Base-by-base conservation (phyloP, 768 basidiomycete species). In the Pisolithus microcarpus region DNA sequence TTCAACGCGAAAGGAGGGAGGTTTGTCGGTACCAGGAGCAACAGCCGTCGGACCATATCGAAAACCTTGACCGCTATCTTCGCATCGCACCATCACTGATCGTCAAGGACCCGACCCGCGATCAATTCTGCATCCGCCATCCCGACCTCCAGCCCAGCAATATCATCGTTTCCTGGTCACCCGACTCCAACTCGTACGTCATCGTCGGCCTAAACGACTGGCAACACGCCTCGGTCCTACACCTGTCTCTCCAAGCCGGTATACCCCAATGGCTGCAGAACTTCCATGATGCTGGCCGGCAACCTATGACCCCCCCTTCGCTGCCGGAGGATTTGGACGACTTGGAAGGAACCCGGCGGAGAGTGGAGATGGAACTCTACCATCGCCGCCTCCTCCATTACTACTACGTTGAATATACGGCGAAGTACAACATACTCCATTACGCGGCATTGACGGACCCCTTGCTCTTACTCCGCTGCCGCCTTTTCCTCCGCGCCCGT, bases 201-300 rank as follows among this genome's bases (percentile, higher is more conserved):
- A 64, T 71, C 5, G 26, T 26, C 50, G 56, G 76, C 67, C 53
- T 78, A 65, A 16, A 77, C 49, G 77, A 78, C 72, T 79, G 76
- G 78, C 77, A 80, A 69, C 76, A 79, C 65, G 53, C 79, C 55
- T 66, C 76, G 4, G 74, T 80, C 68, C 70, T 79, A 28, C 77
- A 78, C 61, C 23, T 55, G 55, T 80, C 75, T 66, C 77, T 80
- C 68, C 71, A 69, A 52, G 68, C 74, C 34, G 67, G 72, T 55
- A 63, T 75, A 61, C 77, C 77, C 39, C 16, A 64, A 49, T 61
- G 58, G 23, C 46, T 80, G 1, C 75, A 77, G 67, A 79, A 79
- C 67, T 61, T 76, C 58, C 67, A 65, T 59, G 77, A 79, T 53
- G 36, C 53, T 13, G 56, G 61, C 57, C 76, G 70, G 57, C 66